phyloP scores from a whole-genome alignment of 2,329 filamentous ascomycete species.

The Pseudopyrenochaeta lycopersici region DNA sequence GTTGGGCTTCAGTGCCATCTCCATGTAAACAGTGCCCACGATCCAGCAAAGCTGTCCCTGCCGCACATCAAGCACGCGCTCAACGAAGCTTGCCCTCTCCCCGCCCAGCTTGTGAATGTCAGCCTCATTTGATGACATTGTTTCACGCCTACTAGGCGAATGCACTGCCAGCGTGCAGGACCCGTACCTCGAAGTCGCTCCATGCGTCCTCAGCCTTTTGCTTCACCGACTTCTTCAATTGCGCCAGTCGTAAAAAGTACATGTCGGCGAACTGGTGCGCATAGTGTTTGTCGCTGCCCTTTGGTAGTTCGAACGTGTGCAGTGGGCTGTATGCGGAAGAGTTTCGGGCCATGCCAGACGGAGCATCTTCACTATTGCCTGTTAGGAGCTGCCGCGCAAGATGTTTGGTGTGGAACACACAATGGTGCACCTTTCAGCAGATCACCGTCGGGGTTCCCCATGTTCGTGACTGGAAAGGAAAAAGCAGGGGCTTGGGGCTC shows the following conservation, averaged over 20 bases:
- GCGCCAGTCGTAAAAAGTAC: slow-evolving; percentile 91
- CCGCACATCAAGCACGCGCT: slow-evolving; percentile 91
- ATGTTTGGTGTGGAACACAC: slow-evolving; percentile 23
- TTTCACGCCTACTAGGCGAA: not conserved
- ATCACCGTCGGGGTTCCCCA: slow-evolving; percentile 28
- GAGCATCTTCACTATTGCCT: slow-evolving; percentile 33
- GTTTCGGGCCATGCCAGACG: slow-evolving; percentile 29
- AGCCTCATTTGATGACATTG: slow-evolving; percentile 11
- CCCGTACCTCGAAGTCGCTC: slow-evolving; percentile 70
- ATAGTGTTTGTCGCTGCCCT: slow-evolving; percentile 72
- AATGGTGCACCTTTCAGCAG: slow-evolving; percentile 41
- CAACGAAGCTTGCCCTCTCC: slow-evolving; percentile 77
- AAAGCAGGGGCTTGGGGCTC: too few species aligned
- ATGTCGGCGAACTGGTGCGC: slow-evolving; percentile 97
- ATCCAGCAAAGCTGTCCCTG: slow-evolving; percentile 98
- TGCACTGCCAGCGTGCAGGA: slow-evolving; percentile 1
- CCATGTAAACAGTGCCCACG: slow-evolving; percentile 93
- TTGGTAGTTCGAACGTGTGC: slow-evolving; percentile 76
- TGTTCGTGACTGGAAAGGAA: not conserved
- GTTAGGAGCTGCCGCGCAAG: slow-evolving; percentile 14
- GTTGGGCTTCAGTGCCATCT: slow-evolving; percentile 95
- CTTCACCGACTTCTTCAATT: slow-evolving; percentile 86
- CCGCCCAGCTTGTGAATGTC: slow-evolving; percentile 66
- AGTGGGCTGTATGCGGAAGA: slow-evolving; percentile 76
- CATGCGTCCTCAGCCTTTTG: slow-evolving; percentile 77